Evolutionary conservation across 768 basidiomycete genomes (phyloP), one percentile per base, ranked within the genome.

Genomic region (Boletellus emodensis): DNA sequence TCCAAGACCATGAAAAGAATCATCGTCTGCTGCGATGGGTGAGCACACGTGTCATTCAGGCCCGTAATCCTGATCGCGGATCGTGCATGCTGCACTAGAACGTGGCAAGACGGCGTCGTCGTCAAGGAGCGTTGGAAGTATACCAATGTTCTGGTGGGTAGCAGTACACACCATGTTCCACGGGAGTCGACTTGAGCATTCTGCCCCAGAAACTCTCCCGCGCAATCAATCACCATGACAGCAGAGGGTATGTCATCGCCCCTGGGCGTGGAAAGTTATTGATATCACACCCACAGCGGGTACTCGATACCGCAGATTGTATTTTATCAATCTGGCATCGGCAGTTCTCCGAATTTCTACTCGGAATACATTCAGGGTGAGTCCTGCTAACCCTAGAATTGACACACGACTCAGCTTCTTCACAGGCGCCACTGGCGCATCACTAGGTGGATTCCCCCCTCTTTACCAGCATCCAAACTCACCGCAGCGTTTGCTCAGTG

Each of bases 11-110:
- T 70, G 52, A 87, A 87, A 59, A 73, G 87, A 46, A 78, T 89
- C 42, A 73, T 87, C 26, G 74, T 89, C 34, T 88, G 85, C 57
- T 89, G 87, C 54, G 87, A 89, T 60, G 87, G 87, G 87, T 83
- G 52, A 58, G 78, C 64, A 38, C 14, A 30, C 12, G 15, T 20
- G 48, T 10, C 1, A 13, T 28, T 38, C 40, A 15, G 35, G 22
- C 15, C 13, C 33, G 44, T 44, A 38, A 18, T 51, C 15, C 20
- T 56, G n/a, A 45, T 30, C 15, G 30, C 7, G 7, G 48, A 38
- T 35, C 34, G 44, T 56, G 36, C 24, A 42, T 39, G 20, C 32
- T 30, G 34, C 38, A 11, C 8, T 44, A 88, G 85, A 38, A 88
- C 85, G 17, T 87, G 86, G 84, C 80, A 87, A 69, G 84, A 88